Evolutionary conservation across 306 rosid genomes (phyloP).

Genomic region (Trifolium dubium): DNA sequence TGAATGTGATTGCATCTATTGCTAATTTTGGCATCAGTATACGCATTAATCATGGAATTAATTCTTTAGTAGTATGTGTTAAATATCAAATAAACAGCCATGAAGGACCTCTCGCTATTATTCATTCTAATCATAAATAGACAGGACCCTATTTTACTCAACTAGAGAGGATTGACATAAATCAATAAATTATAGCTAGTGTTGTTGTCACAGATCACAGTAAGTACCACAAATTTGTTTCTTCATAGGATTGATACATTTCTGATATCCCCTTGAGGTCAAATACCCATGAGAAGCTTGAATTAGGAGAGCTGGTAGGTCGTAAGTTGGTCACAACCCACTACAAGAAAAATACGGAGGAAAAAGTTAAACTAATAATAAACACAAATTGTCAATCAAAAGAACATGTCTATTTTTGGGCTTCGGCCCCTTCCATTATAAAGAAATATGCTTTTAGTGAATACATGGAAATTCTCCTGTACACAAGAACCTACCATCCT

Average conservation of each 20-base stretch:
- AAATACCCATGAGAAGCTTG: constrained; percentile 78
- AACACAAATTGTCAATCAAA: constrained; percentile 8
- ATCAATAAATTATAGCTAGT: constrained; percentile 18
- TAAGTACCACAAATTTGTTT: constrained; percentile 79
- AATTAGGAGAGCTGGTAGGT: constrained; percentile 56
- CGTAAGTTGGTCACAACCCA: constrained; percentile 95
- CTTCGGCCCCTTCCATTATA: background rate
- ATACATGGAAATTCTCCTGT: too few species aligned
- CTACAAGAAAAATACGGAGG: constrained; percentile 50
- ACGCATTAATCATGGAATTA: constrained; percentile 27
- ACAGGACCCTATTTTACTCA: constrained; percentile 14
- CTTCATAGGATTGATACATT: constrained; percentile 92
- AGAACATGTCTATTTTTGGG: constrained; percentile 14
- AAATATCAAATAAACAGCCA: constrained; percentile 22
- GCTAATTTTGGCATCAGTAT: constrained; percentile 31
- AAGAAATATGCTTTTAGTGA: too few species aligned
- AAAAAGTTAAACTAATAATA: background rate
- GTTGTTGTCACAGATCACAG: constrained; percentile 29
- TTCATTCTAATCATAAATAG: constrained; percentile 18
- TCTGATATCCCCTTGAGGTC: constrained; percentile 86
- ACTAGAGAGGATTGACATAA: constrained; percentile 30
- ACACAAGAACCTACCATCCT: too few species aligned
- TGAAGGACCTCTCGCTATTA: constrained; percentile 16
- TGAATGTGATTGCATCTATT: constrained; percentile 13
- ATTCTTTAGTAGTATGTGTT: constrained; percentile 31